Conservation (phyloP, 495 filamentous ascomycete species). For the Trichoderma virens region DNA sequence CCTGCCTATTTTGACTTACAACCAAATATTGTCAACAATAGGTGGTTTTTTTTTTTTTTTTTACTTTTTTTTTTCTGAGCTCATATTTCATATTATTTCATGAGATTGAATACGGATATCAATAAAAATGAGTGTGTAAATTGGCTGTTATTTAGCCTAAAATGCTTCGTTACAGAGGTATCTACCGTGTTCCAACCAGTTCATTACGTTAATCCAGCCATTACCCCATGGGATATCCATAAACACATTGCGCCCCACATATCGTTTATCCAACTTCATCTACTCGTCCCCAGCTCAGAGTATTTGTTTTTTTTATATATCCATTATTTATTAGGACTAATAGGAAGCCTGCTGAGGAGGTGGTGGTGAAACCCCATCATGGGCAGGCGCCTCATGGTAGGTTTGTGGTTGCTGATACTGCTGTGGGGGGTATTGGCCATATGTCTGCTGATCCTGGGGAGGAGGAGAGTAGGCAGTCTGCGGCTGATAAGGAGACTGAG, state of each 20-base stretch:
- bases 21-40: not conserved
- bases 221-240: slow-evolving; percentile 4
- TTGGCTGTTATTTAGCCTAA: not conserved
- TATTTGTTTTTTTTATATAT: not conserved
- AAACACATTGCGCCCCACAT: not conserved
- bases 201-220: not conserved
- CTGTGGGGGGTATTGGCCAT: slow-evolving; percentile 6
- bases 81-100: not conserved
- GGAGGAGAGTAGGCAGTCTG: slow-evolving; percentile 17
- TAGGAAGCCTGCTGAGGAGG: not conserved
- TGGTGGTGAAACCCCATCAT: not conserved
- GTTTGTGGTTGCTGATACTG: slow-evolving; percentile 7
- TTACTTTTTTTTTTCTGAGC: not conserved
- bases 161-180: not conserved
- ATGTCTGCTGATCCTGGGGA: slow-evolving; percentile 7
- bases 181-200: not conserved
- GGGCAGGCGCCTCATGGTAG: not conserved
- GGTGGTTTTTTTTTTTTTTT: too few species aligned
- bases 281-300: not conserved
- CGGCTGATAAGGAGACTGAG: slow-evolving; percentile 17
- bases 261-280: not conserved
- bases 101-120: too few species aligned
- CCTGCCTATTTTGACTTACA: not conserved
- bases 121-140: not conserved
- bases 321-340: not conserved